Percentiles rank a stretch among this genome's conserved stretches.
These are phyloP conservation scores for Calamus simplicifolius DNA, from an alignment of 176 grass and related monocot genomes.

Conservation along the genomic window DNA sequence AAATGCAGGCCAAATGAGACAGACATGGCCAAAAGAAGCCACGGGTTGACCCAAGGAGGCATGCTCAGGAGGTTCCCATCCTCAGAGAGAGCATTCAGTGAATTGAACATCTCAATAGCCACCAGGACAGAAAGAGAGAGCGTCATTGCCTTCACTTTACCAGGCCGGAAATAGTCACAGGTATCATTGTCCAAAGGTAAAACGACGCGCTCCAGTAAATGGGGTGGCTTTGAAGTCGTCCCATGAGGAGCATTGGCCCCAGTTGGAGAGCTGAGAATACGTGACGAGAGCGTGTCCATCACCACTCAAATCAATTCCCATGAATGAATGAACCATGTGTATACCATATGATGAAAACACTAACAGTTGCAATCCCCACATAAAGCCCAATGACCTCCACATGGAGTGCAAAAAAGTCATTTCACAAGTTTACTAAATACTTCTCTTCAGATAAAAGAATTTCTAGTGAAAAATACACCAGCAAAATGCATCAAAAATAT, in stretches of 20 bases:
- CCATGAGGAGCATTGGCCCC: conserved; percentile 78
- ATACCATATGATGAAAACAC: conserved; percentile 94
- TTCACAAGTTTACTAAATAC: too few relatives aligned
- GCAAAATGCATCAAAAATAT: too few relatives aligned
- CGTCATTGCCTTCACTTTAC: conserved; percentile 96
- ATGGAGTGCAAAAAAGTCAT: background rate
- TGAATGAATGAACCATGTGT: conserved; percentile 75
- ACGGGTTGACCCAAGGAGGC: conserved; percentile 95
- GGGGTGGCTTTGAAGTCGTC: conserved; percentile 54
- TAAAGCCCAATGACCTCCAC: conserved; percentile 71
- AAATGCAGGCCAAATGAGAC: conserved; percentile 90
- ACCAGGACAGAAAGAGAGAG: conserved; percentile 89
- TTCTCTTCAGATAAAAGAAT: too few relatives aligned
- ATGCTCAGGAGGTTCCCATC: conserved; percentile 78
- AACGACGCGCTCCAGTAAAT: conserved; percentile 60
- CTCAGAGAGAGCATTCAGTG: conserved; percentile 88
- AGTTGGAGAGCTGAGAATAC: conserved; percentile 86
- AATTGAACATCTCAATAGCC: conserved; percentile 99
- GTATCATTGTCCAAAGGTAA: conserved; percentile 57
- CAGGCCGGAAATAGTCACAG: conserved; percentile 83
- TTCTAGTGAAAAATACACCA: too few relatives aligned
- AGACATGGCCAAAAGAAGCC: conserved; percentile 94
- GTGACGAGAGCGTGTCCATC: conserved; percentile 88
- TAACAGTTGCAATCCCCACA: conserved; percentile 68
- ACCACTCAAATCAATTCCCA: conserved; percentile 78